Base-by-base conservation (phyloP, 2,329 filamentous ascomycete species). In the Neofusicoccum cordaticola region DNA sequence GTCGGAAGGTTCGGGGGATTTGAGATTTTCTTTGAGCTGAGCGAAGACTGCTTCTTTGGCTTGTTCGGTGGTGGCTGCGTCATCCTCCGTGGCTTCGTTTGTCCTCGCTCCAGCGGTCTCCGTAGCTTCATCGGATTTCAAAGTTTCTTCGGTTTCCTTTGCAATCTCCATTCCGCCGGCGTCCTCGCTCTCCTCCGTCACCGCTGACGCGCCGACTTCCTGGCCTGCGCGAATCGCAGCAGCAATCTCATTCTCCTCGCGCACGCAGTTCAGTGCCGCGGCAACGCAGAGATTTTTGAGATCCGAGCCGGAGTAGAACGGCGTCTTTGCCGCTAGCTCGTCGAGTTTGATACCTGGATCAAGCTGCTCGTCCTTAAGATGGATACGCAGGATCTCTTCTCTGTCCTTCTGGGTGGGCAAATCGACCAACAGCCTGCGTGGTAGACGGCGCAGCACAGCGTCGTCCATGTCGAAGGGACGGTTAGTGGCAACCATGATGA, bases 401-500 rank as follows among this genome's bases (percentile, higher is more conserved):
- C 90, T 83, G 75, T 92, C 90, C 3, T 80, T 77, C 68, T 88
- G 83, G 1, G 88, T 82, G 0, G 91, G 91, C 5, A 93, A 80
- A 72, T 93, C 91, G 45, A 93, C 85, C 0, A 93, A 82, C 41
- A 94, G 80, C 47, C 90, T 85, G 62, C 91, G 83, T 1, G 91
- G 91, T 22, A 93, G 80, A 12, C 91, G 85, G n/a, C 91, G 84
- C 51, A 95, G 83, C 9, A 95, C 90, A 9, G 91, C 91, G 70
- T 95, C 91, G 71, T 99, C 95, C 0, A 99, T 86, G 72, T 98
- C 95, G 72, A 96, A 97, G 0, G 95, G 95, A 9, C 94, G 85
- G 77, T 99, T 98, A 8, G 93, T 98, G 34, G 95, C 94, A 0
- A 98, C 93, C 93, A 99, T 97, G 77, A 99, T 94, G 75, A 99